Evolutionary conservation across 805 yeast species (phyloP), one percentile per base, ranked within the genome.

Genomic region (Wickerhamomyces canadensis): DNA sequence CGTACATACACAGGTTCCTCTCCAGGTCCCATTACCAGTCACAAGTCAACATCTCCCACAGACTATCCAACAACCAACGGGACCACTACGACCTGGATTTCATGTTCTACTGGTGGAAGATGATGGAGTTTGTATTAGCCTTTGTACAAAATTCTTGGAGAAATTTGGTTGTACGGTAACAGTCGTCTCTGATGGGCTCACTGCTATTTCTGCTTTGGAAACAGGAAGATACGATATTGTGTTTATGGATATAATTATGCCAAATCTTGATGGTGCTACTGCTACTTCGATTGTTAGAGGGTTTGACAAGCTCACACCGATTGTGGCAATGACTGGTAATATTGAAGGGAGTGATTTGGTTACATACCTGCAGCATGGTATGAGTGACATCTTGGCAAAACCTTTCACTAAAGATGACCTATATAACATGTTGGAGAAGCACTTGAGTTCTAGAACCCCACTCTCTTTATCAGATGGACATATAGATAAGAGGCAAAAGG

Each of bases 101-200:
- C 88, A 80, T 52, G 91, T 84, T 4, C 62, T 83, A 29, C 60
- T 84, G 19, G 93, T 84, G 13, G 94, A 83, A 58, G 94, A 83
- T 60, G 94, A 82, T 57, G 76, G 74, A 27, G 85, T 84, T 27
- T 84, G 96, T 49, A 83, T 87, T 36, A 85, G 83, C 45, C 67
- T 91, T 9, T 85, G 96, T 49, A 70, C 84, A 9, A 84, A 85
- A 56, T 86, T 93, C 53, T 60, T 93, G 40, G 75, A 77, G 54
- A 84, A 86, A 52, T 87, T 84, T 57, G 97, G 97, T 0, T 89
- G 96, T 58, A 79, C 87, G 12, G 96, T 91, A 5, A 91, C 93
- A 33, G 86, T 88, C 15, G 97, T 86, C 0, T 82, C 87, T 5
- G 97, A 91, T 62, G 99, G 98, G 0, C 62, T 91, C 10, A 80